These are phyloP conservation scores for Galerina marginata DNA, from an alignment of 768 basidiomycete species.

Conservation along the genomic window DNA sequence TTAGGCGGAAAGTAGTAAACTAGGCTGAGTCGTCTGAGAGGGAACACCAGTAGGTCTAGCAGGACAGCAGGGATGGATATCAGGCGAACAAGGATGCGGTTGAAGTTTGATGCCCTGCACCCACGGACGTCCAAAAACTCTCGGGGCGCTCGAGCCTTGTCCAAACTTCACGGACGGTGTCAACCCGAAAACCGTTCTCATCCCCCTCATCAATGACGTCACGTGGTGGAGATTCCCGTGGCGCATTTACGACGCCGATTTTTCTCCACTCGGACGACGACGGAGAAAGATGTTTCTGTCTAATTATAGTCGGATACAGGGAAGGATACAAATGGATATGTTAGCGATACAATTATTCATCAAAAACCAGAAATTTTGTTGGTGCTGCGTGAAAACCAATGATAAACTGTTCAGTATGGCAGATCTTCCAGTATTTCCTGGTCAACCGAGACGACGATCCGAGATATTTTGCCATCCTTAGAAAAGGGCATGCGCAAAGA, in stretches of 20 bases:
- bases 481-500: slow-evolving; percentile 2
- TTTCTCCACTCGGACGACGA: not conserved
- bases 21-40: not conserved
- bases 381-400: no score
- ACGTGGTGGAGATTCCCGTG: slow-evolving; percentile 17
- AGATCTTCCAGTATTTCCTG: not conserved
- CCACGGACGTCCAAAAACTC: slow-evolving; percentile 18
- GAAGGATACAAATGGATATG: no score
- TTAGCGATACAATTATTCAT: no score
- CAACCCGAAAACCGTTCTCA: slow-evolving; percentile 25
- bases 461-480: not conserved
- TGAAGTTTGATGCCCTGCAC: slow-evolving; percentile 13
- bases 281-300: no score
- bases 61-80: not conserved
- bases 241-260: not conserved
- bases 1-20: not conserved
- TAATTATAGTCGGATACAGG: no score
- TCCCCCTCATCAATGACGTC: slow-evolving; percentile 14
- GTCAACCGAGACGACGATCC: not conserved
- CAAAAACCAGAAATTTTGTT: no score
- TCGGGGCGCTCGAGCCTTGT: slow-evolving; percentile 26
- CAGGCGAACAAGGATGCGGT: slow-evolving; percentile 1
- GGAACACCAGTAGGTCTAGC: not conserved
- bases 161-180: slow-evolving; percentile 18
- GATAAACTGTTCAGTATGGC: not conserved